These are phyloP conservation scores for Gyrodon lividus DNA, from an alignment of 768 basidiomycete genomes.

Conservation along the genomic window DNA sequence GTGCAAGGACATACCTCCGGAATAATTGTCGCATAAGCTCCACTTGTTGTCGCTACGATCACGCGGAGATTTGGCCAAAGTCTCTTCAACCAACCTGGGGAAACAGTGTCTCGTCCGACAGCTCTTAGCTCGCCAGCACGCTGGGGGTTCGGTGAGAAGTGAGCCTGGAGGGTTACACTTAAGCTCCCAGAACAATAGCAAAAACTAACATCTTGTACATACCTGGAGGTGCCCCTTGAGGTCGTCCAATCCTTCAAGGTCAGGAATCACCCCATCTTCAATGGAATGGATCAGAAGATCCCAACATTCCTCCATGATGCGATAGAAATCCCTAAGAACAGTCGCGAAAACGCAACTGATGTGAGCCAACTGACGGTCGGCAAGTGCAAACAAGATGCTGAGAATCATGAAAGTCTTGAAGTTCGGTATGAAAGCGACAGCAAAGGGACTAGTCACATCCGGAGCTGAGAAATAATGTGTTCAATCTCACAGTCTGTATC, in stretches of 20 bases:
- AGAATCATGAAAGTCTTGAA: conserved; percentile 8
- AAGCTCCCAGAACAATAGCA: not conserved
- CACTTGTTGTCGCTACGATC: not conserved
- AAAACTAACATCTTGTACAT: not conserved
- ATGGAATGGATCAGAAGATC: not conserved
- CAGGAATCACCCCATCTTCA: conserved; percentile 3
- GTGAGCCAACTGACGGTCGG: not conserved
- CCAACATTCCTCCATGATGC: conserved; percentile 7
- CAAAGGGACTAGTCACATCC: not conserved
- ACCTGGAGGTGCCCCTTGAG: conserved; percentile 2
- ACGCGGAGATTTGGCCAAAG: conserved; percentile 3
- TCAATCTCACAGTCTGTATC: not conserved
- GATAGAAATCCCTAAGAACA: conserved; percentile 1
- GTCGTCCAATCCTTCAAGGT: not conserved
- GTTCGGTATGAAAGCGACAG: not conserved
- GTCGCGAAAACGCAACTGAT: not conserved
- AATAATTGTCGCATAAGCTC: not conserved
- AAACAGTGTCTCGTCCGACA: not conserved
- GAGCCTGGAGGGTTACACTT: not conserved
- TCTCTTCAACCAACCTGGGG: not conserved
- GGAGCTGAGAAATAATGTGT: not conserved
- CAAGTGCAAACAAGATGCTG: conserved; percentile 6
- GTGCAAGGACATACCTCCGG: conserved; percentile 1
- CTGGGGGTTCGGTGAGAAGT: conserved; percentile 1
- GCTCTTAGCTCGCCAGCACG: conserved; percentile 3